Base-by-base conservation (phyloP, 305 asterid species). In the Solanum chacoense region DNA sequence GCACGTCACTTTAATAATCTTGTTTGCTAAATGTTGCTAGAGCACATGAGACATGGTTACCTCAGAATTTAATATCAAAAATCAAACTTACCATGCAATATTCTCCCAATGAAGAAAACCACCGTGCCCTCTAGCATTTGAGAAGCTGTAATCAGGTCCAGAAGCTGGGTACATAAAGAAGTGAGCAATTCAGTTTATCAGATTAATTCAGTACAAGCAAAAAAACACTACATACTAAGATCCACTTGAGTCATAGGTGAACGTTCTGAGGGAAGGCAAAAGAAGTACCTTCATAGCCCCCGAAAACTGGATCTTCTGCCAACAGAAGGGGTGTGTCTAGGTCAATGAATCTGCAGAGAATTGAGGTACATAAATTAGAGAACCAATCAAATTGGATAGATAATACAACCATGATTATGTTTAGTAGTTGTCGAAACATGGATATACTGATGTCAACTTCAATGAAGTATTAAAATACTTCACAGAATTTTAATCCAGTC, bases 121-220 rank as follows among this genome's bases (percentile, higher is more conserved):
- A 14, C 98, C 98, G 22, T 95, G 98, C 42, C 98, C 98, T 94
- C 98, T 93, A 81, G 98, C 93, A 90, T 94, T 94, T 69, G 98
- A 88, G 89, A 96, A 96, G 92, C 92, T 93, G 93, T 96, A 96
- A 89, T 91, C 86, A 71, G 98, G 98, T 76, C 98, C 98, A 88
- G 92, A 94, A 81, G 91, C 98, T 96, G 88, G 86, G 87, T 87
- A 90, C 37, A 69, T 28, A 89, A 80, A 55, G 32, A 32, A 55
- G 75, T 84, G 28, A 86, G 91, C 71, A 74, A 88, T 87, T 76
- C 89, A 90, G 37, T 50, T 72, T 55, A 31, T n/a, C 85, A 50
- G 71, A 88, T 63, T 4, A 63, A 63, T 14, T 7, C 1, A 55
- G 34, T 45, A 28, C 77, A 85, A 37, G 26, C 37, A 34, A 50